Percentiles rank a stretch among this genome's conserved stretches.
These are phyloP conservation scores for Suillus weaverae DNA, from an alignment of 768 basidiomycete species.

Conservation along the genomic window DNA sequence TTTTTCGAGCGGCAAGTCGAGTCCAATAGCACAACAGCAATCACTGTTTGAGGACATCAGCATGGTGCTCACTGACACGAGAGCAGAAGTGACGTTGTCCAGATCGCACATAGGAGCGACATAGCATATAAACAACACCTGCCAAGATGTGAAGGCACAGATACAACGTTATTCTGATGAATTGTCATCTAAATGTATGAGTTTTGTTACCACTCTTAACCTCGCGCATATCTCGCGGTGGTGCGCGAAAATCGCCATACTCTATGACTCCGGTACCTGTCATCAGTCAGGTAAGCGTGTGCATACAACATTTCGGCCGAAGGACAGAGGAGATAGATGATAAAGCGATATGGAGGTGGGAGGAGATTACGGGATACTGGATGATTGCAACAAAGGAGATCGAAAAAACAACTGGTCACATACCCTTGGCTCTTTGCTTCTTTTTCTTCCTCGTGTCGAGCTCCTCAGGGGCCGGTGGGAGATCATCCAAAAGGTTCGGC, in stretches of 20 bases:
- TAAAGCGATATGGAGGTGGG: neutral
- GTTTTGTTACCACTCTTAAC: constrained; percentile 71
- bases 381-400: neutral
- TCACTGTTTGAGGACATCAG: neutral
- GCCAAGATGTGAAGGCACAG: constrained; percentile 2
- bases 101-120: neutral
- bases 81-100: neutral
- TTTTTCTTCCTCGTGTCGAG: constrained; percentile 43
- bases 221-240: constrained; percentile 65
- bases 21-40: constrained; percentile 3
- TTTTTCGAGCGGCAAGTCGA: neutral
- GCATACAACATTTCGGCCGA: constrained; percentile 8
- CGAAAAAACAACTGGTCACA: constrained; percentile 6
- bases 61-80: neutral
- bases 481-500: constrained; percentile 72
- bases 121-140: constrained; percentile 2
- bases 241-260: constrained; percentile 62
- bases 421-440: constrained; percentile 50
- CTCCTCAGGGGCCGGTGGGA: constrained; percentile 35
- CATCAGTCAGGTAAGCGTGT: constrained; percentile 12
- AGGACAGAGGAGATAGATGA: constrained; percentile 6
- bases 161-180: neutral
- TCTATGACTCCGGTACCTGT: constrained; percentile 38
- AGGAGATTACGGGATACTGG: neutral
- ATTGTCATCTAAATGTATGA: constrained; percentile 58